These are phyloP conservation scores for Saccharomyces pastorianus DNA, from an alignment of 1,139 yeast genomes.

Conservation along the genomic window DNA sequence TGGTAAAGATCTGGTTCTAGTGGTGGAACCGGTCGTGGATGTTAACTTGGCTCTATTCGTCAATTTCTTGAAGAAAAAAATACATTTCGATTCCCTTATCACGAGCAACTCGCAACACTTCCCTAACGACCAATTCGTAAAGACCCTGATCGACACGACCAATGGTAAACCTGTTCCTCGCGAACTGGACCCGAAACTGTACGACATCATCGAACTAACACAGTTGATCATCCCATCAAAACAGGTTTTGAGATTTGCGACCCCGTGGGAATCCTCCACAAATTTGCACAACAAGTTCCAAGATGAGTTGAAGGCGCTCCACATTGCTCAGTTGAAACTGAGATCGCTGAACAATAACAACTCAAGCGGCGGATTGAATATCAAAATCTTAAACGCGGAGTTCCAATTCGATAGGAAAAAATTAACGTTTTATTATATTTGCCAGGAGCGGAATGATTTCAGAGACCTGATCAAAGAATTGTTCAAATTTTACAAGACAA, in stretches of 20 bases:
- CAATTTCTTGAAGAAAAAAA: slow-evolving; percentile 65
- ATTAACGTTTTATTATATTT: slow-evolving; percentile 74
- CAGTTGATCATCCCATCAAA: slow-evolving; percentile 43
- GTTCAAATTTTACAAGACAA: slow-evolving; percentile 86
- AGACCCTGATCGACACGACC: slow-evolving; percentile 22
- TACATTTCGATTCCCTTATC: slow-evolving; percentile 32
- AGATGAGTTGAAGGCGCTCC: slow-evolving; percentile 41
- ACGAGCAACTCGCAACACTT: slow-evolving; percentile 25
- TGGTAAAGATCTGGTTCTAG: slow-evolving; percentile 82
- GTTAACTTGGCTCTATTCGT: slow-evolving; percentile 74
- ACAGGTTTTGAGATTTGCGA: slow-evolving; percentile 54
- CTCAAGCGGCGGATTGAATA: slow-evolving; percentile 22
- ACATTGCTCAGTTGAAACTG: slow-evolving; percentile 33
- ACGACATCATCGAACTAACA: slow-evolving; percentile 32
- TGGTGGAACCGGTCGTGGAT: slow-evolving; percentile 57
- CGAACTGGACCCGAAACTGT: slow-evolving; percentile 27
- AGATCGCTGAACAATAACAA: slow-evolving; percentile 21
- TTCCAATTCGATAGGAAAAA: slow-evolving; percentile 94
- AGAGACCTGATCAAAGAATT: slow-evolving; percentile 86
- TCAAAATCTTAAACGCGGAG: slow-evolving; percentile 64
- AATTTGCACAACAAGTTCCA: slow-evolving; percentile 33
- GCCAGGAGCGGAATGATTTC: slow-evolving; percentile 77
- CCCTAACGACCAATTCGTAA: slow-evolving; percentile 25
- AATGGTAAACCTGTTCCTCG: slow-evolving; percentile 15
- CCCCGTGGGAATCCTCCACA: slow-evolving; percentile 32